Base-by-base conservation (phyloP, 495 filamentous ascomycete genomes). In the Bacidia rubella region DNA sequence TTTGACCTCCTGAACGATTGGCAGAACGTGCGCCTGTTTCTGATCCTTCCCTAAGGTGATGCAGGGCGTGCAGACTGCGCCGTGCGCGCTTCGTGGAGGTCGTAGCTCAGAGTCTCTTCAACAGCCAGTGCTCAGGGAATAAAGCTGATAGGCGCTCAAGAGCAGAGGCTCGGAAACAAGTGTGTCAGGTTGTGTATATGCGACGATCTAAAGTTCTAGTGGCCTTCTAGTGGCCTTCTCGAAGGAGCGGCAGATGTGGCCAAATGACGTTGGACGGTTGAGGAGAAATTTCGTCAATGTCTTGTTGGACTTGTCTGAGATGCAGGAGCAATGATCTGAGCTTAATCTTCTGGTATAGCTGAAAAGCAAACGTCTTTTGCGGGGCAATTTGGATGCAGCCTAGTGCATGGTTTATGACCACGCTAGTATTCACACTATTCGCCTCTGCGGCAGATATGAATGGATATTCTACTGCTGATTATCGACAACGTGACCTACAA, bases 111-210 rank as follows among this genome's bases (percentile, higher is more conserved):
- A 15, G 29, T 35, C 29, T 35, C 7, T 35, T 35, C 29, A 35
- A 15, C 5, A 7, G 29, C 29, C 29, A 15, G 29, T 35, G 5
- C 29, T 35, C 29, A 38, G 47, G 47, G 21, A 35, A 35, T 24
- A n/a, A 22, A 44, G 41, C 41, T 50, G 47, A 50, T 50, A 35
- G 25, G 47, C 32, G 47, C 47, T 50, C 25, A 25, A 35, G n/a
- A 38, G 22, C 22, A 29, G 47, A 19, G 24, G 19, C 26, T 50
- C 47, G 26, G 47, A 32, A 38, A 50, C 47, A 32, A 39, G 47
- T 50, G 47, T 50, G 26, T 50, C 47, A 50, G 47, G 29, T 50
- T 29, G 15, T 17, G 32, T 35, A 50, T 50, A 50, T 38, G 47
- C 47, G 47, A 50, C 47, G 23, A 17, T 26, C 19, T 35, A 48